Percentiles rank a stretch among this genome's conserved stretches.
Evolutionary conservation across 495 filamentous ascomycete species (phyloP).

Genomic region (Daldinia grandis): DNA sequence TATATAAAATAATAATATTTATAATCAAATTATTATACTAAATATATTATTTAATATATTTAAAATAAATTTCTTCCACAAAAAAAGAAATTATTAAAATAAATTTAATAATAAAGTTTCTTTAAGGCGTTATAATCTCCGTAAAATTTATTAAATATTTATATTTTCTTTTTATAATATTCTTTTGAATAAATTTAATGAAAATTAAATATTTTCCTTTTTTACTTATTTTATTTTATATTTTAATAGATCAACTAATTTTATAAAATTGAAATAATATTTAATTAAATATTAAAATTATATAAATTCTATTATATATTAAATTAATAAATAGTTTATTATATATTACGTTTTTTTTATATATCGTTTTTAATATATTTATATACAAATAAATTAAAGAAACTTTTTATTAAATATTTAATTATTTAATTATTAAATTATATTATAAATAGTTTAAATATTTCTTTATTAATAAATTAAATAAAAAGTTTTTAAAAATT

Average conservation of each 20-base stretch:
- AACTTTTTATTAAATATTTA: constrained; percentile 1
- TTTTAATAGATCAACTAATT: neutral
- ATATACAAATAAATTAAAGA: neutral
- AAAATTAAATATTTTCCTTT: neutral
- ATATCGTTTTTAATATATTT: neutral
- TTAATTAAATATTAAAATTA: no score
- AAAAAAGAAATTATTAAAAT: neutral
- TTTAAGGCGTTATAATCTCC: neutral
- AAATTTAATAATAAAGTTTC: neutral
- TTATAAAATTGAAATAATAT: no score
- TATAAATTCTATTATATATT: neutral
- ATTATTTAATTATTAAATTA: constrained; percentile 5
- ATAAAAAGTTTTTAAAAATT: no score
- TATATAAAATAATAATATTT: neutral
- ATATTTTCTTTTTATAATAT: neutral
- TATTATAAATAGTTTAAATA: no score
- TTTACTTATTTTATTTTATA: neutral
- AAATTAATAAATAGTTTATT: neutral
- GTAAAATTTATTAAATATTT: neutral
- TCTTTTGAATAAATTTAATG: neutral
- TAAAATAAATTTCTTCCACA: neutral
- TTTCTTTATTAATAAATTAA: no score
- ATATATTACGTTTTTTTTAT: neutral
- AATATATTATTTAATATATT: neutral
- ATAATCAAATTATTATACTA: neutral